phyloP scores from a whole-genome alignment of 495 filamentous ascomycete species.

The Amorphotheca resinae region DNA sequence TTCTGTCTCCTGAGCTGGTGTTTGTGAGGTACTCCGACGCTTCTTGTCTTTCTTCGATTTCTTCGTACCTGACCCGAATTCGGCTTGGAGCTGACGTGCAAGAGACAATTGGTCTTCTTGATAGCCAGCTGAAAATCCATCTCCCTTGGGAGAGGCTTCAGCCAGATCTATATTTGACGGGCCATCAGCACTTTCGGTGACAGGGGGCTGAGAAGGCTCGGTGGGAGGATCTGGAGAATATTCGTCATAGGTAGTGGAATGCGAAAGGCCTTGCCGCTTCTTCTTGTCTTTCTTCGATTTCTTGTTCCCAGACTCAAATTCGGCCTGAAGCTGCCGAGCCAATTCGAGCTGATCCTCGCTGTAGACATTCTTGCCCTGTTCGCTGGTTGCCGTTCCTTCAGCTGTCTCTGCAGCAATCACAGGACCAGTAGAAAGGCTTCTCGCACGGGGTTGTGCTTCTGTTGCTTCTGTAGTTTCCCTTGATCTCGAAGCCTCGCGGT shows the following conservation, averaged over 20 bases:
- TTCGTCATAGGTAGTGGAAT: slow-evolving; percentile 13
- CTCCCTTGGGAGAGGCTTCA: slow-evolving; percentile 3
- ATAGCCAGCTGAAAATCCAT: slow-evolving; percentile 16
- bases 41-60: slow-evolving; percentile 36
- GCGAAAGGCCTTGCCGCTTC: slow-evolving; percentile 8
- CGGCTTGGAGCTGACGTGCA: slow-evolving; percentile 29
- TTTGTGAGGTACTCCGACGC: slow-evolving; percentile 9
- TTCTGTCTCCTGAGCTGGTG: not conserved
- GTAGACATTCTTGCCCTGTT: slow-evolving; percentile 11
- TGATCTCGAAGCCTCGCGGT: slow-evolving; percentile 23
- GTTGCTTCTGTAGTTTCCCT: slow-evolving; percentile 16
- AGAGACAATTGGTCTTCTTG: slow-evolving; percentile 17
- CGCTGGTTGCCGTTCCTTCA: not conserved
- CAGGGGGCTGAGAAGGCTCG: not conserved
- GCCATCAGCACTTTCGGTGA: not conserved
- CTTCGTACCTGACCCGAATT: slow-evolving; percentile 20
- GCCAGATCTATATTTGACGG: not conserved
- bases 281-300: slow-evolving; percentile 36
- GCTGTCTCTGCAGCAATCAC: slow-evolving; percentile 2
- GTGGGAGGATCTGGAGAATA: slow-evolving; percentile 1
- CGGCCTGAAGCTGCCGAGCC: slow-evolving; percentile 22
- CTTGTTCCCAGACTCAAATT: slow-evolving; percentile 19
- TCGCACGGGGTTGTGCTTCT: slow-evolving; percentile 10
- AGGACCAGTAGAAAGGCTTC: slow-evolving; percentile 18
- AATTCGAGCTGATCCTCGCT: slow-evolving; percentile 18